Evolutionary conservation across 2,329 filamentous ascomycete genomes (phyloP), one percentile per base, ranked within the genome.

Genomic region (Fusarium sp.): DNA sequence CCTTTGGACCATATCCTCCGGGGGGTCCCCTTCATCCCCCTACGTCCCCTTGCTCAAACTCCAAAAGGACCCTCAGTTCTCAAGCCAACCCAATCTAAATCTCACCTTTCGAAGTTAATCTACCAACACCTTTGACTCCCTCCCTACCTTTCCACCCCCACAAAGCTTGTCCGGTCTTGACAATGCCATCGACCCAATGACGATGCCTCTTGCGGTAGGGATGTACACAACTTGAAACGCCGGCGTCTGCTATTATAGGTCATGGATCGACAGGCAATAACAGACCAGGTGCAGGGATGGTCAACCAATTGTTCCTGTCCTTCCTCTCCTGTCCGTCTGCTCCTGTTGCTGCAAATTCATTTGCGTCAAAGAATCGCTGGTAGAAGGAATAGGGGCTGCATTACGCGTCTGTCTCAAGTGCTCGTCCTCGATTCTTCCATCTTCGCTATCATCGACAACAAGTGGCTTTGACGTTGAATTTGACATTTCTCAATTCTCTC

Each of bases 151-250:
- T 56, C 67, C 71, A 69, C 71, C 75, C 74, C 79, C 76, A 79
- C 77, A 82, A 82, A 82, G 81, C 81, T 82, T 82, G 80, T 82
- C 80, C 75, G 43, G 79, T 79, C 80, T 81, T 81, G 79, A 81
- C 80, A 81, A 79, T 76, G 73, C 70, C 69, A 71, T 72, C 76
- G 69, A 64, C 60, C 66, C 52, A 52, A 76, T 67, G 63, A 71
- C 66, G 60, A 70, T 78, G 19, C 79, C 70, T 60, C 65, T 73
- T 77, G 35, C 28, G 73, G 81, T 67, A 81, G 75, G 76, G 80
- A 81, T 82, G 49, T 38, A 72, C 78, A 23, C 37, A 43, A 64
- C 79, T 75, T 82, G 81, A 82, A 82, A 82, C 81, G 76, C 74
- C 75, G 73, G 72, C 60, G 75, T 74, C 75, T 80, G 57, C 75